Conservation (phyloP, 371 early-diverging fungal genomes). For the Scutellospora calospora region DNA sequence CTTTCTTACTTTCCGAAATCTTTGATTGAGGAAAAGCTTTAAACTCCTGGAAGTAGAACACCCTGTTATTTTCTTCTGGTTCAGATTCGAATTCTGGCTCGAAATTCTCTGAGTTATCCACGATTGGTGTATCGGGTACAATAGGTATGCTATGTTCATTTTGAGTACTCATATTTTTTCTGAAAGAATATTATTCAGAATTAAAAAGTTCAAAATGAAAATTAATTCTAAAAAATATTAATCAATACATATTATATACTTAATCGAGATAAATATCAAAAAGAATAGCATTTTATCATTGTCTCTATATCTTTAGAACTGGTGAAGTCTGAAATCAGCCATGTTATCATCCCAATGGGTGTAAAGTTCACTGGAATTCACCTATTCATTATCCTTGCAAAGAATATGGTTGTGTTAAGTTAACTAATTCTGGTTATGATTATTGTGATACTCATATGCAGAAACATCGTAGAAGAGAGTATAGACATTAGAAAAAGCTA, state of each 20-base stretch:
- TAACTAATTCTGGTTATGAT: background rate
- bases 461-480: background rate
- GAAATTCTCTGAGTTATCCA: no score
- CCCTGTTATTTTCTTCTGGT: no score
- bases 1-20: no score
- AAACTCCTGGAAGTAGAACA: no score
- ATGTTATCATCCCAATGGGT: slow-evolving; percentile 12
- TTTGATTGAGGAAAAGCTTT: no score
- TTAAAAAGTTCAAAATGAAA: slow-evolving; percentile 39
- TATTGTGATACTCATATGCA: background rate
- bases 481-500: background rate
- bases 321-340: slow-evolving; percentile 29
- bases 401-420: background rate
- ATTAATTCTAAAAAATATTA: slow-evolving; percentile 14
- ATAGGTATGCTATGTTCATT: no score
- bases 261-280: no score
- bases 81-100: no score
- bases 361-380: background rate
- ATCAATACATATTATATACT: background rate
- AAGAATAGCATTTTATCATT: slow-evolving; percentile 37
- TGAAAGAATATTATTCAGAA: slow-evolving; percentile 12
- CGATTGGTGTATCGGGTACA: no score
- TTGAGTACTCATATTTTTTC: background rate
- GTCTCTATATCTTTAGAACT: slow-evolving; percentile 31
- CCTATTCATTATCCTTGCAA: background rate